Evolutionary conservation across 2,329 filamentous ascomycete species (phyloP).

Genomic region (Neurospora crassa): DNA sequence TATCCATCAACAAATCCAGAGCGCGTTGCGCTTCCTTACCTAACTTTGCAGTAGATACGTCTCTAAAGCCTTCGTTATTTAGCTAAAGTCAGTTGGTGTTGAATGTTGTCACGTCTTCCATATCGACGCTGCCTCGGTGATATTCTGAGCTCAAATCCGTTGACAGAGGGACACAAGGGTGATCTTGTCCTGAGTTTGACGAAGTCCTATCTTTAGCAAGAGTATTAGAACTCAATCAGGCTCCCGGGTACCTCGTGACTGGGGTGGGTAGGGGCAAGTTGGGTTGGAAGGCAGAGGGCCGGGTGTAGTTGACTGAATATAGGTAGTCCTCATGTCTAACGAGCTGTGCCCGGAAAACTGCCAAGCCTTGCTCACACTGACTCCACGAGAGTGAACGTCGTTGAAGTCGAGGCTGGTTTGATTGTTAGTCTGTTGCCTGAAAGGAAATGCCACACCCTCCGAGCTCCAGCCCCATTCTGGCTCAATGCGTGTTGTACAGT

Average conservation of each 20-base stretch:
- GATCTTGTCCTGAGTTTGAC: not conserved
- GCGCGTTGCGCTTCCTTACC: not conserved
- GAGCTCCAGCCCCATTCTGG: not conserved
- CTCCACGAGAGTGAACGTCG: not conserved
- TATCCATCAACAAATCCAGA: not conserved
- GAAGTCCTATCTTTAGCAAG: not conserved
- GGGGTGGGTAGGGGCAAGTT: not conserved
- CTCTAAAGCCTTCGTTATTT: too few relatives aligned
- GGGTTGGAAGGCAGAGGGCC: too few relatives aligned
- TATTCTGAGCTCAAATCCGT: not conserved
- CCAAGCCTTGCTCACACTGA: not conserved
- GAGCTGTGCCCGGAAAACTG: not conserved
- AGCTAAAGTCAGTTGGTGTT: too few relatives aligned
- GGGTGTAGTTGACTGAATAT: too few relatives aligned
- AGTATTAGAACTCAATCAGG: not conserved
- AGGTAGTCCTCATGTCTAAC: not conserved
- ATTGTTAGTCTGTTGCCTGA: not conserved
- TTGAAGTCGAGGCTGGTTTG: not conserved
- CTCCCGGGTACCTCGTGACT: not conserved
- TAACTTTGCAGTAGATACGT: too few relatives aligned
- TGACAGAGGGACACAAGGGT: not conserved
- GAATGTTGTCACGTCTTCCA: not conserved
- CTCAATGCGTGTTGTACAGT: not conserved
- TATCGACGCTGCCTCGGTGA: not conserved
- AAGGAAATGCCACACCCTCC: not conserved